Evolutionary conservation across 768 basidiomycete species (phyloP).

Genomic region (Lentinus brumalis): DNA sequence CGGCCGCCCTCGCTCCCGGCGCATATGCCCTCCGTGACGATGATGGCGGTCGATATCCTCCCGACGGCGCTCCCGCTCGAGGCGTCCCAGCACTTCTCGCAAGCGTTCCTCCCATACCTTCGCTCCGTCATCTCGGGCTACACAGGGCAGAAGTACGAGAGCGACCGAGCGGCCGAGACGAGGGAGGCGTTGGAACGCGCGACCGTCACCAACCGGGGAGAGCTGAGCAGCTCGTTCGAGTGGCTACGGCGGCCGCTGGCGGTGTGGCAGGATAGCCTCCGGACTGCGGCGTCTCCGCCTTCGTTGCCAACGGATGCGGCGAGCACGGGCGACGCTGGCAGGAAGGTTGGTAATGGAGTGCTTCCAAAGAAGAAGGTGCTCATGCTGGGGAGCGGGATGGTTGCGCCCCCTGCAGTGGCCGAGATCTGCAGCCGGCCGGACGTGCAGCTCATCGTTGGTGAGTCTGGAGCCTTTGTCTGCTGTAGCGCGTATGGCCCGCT

Average conservation of each 20-base stretch:
- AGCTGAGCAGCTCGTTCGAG: conserved; percentile 50
- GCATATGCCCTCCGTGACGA: conserved; percentile 59
- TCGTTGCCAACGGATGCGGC: background rate
- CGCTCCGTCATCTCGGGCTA: conserved; percentile 52
- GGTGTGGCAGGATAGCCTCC: conserved; percentile 35
- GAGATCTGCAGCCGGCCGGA: conserved; percentile 65
- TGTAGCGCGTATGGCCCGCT: background rate
- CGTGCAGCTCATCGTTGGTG: conserved; percentile 77
- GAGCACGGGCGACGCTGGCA: background rate
- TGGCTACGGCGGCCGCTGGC: conserved; percentile 62
- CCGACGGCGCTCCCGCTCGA: conserved; percentile 84
- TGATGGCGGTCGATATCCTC: conserved; percentile 92
- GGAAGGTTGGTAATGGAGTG: background rate
- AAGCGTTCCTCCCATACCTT: conserved; percentile 68
- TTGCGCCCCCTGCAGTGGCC: conserved; percentile 85
- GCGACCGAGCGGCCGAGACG: conserved; percentile 31
- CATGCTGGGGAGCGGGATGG: conserved; percentile 93
- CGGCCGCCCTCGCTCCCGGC: conserved; percentile 43
- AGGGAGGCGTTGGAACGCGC: conserved; percentile 60
- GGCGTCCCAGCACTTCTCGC: conserved; percentile 77
- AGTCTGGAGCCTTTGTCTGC: conserved; percentile 30
- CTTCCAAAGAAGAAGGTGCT: conserved; percentile 64
- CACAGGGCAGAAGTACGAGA: conserved; percentile 3
- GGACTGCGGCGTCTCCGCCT: background rate
- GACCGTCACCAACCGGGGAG: conserved; percentile 66